A percentile compares a stretch with the other conserved stretches of the same genome.
These are phyloP conservation scores for Serendipita sp. DNA, from an alignment of 768 basidiomycete species.

Conservation along the genomic window DNA sequence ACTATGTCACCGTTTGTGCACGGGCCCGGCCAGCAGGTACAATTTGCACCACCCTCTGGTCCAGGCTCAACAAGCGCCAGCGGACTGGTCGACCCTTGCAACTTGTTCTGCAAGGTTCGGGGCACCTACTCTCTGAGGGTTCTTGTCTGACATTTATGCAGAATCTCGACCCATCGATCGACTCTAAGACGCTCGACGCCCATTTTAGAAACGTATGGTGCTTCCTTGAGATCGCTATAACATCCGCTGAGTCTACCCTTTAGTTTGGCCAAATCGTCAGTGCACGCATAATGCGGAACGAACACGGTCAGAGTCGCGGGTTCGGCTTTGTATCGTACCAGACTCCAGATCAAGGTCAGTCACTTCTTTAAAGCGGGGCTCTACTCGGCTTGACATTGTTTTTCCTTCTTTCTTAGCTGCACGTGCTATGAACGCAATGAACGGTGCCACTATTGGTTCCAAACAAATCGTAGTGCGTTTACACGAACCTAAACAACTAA, in stretches of 20 bases:
- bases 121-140: too few species aligned
- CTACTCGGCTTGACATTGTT: neutral
- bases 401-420: conserved; percentile 29
- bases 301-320: conserved; percentile 61
- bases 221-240: conserved; percentile 2
- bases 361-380: neutral
- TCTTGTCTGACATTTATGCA: conserved; percentile 17
- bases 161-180: conserved; percentile 74
- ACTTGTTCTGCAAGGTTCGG: conserved; percentile 68
- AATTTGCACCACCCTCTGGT: conserved; percentile 54
- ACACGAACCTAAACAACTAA: conserved; percentile 82
- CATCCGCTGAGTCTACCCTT: conserved; percentile 9
- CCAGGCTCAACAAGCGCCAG: conserved; percentile 74
- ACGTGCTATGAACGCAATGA: conserved; percentile 66
- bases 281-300: conserved; percentile 85
- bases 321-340: conserved; percentile 88
- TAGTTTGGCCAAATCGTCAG: conserved; percentile 85
- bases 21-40: conserved; percentile 82
- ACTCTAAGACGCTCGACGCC: conserved; percentile 68
- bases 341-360: conserved; percentile 60
- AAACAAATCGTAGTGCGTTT: conserved; percentile 75
- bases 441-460: conserved; percentile 49
- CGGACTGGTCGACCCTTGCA: conserved; percentile 80
- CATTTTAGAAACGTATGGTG: conserved; percentile 60
- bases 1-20: conserved; percentile 47